Evolutionary conservation across 768 basidiomycete species (phyloP).

Genomic region (Boletus patriciae): DNA sequence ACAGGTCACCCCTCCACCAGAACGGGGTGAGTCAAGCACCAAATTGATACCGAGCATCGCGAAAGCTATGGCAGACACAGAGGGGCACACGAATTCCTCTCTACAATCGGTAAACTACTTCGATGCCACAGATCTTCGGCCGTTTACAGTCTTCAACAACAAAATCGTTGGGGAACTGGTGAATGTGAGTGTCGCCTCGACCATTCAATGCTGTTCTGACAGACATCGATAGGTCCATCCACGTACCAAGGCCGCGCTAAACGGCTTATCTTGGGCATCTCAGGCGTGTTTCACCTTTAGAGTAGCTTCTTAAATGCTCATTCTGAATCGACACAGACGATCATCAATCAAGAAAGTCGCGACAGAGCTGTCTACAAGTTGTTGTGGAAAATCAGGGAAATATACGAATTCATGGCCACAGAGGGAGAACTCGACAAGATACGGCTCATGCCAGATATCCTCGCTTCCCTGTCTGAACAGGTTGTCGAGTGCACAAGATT

Average conservation of each 20-base stretch:
- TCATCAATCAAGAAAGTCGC: not conserved
- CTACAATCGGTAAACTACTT: not conserved
- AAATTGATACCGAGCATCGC: not conserved
- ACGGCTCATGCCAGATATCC: not conserved
- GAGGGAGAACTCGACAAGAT: not conserved
- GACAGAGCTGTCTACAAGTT: not conserved
- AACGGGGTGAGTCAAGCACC: not conserved
- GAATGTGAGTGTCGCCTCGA: not conserved
- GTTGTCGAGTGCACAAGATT: not conserved
- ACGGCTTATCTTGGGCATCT: not conserved
- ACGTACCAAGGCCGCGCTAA: not conserved
- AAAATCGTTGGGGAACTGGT: not conserved
- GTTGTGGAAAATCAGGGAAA: not conserved
- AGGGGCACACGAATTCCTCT: not conserved
- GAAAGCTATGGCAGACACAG: not conserved
- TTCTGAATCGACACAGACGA: not conserved
- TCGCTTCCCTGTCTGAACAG: not conserved
- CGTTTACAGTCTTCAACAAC: not conserved
- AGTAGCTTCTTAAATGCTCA: not conserved
- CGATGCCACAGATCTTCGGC: not conserved
- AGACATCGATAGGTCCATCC: not conserved
- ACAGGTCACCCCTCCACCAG: not conserved
- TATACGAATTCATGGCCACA: not conserved
- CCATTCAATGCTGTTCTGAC: not conserved
- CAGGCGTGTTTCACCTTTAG: not conserved